These are phyloP conservation scores for Blattamonas nauphoetae DNA, from an alignment of 78 protist genomes.

Conservation along the genomic window DNA sequence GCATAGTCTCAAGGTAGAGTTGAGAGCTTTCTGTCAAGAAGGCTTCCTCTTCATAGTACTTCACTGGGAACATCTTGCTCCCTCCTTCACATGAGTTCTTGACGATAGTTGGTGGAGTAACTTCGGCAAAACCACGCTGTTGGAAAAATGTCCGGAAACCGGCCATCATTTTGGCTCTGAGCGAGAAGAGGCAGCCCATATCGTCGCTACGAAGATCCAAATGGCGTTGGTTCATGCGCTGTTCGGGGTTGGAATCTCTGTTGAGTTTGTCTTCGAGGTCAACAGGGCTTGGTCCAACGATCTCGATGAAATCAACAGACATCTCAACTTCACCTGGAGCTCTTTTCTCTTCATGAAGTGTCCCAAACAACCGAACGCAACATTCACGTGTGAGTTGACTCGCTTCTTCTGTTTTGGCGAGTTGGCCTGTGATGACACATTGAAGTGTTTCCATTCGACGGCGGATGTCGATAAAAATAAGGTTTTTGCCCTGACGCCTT, in stretches of 20 bases:
- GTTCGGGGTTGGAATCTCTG: neutral
- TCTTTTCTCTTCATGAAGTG: neutral
- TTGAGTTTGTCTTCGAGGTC: neutral
- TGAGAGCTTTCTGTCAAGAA: slow-evolving; percentile 87
- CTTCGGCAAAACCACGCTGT: slow-evolving; percentile 54
- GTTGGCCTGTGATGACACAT: slow-evolving; percentile 11
- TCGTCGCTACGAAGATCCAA: neutral
- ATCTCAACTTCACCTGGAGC: neutral
- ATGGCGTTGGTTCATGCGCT: neutral
- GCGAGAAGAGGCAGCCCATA: neutral
- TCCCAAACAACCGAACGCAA: neutral
- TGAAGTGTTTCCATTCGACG: slow-evolving; percentile 28
- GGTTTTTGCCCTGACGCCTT: neutral
- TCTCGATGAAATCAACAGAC: neutral
- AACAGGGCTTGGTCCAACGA: neutral
- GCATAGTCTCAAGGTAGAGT: slow-evolving; percentile 78
- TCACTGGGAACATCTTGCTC: slow-evolving; percentile 62
- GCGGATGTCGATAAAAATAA: slow-evolving; percentile 22
- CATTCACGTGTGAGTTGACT: neutral
- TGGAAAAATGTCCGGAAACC: neutral
- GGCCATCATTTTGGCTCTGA: neutral
- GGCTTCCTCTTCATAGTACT: slow-evolving; percentile 62
- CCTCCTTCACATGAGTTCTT: slow-evolving; percentile 89
- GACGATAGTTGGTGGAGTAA: slow-evolving; percentile 86
- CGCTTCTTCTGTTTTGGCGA: neutral